Conservation (phyloP, 768 basidiomycete species). For the Suillus paluster region DNA sequence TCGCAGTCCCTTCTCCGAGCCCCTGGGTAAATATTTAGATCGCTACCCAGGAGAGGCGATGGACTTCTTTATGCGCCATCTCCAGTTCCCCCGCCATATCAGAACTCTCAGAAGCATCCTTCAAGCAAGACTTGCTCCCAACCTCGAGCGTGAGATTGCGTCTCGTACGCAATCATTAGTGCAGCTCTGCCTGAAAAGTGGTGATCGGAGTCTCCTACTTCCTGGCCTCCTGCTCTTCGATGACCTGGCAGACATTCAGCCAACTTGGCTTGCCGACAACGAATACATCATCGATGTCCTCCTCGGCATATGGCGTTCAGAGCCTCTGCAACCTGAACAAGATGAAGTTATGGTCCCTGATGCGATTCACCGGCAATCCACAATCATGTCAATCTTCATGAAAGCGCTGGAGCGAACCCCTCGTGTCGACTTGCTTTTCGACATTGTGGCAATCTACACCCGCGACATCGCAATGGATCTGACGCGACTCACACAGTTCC, state of each 20-base stretch:
- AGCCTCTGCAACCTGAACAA: constrained; percentile 50
- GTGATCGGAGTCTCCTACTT: constrained; percentile 54
- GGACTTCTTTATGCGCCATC: constrained; percentile 79
- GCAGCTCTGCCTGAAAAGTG: constrained; percentile 51
- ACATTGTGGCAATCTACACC: constrained; percentile 80
- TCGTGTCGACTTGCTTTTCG: constrained; percentile 88
- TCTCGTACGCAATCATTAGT: constrained; percentile 62
- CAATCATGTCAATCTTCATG: constrained; percentile 80
- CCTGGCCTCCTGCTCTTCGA: constrained; percentile 78
- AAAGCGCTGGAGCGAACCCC: constrained; percentile 69
- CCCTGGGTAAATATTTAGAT: constrained; percentile 88
- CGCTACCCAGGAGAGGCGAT: constrained; percentile 87
- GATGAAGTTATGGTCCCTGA: constrained; percentile 51
- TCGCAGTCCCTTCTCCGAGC: constrained; percentile 90
- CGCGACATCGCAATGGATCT: constrained; percentile 83
- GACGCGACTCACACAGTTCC: constrained; percentile 77
- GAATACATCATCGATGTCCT: constrained; percentile 70
- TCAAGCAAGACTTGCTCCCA: constrained; percentile 77
- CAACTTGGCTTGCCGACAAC: constrained; percentile 75
- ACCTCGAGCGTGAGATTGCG: constrained; percentile 68
- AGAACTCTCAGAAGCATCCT: constrained; percentile 86
- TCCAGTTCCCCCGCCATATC: constrained; percentile 79
- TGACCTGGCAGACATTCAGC: constrained; percentile 71
- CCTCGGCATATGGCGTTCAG: constrained; percentile 70
- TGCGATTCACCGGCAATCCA: constrained; percentile 58